phyloP scores from a whole-genome alignment of 805 yeast genomes.

The Saturnispora mendoncae region DNA sequence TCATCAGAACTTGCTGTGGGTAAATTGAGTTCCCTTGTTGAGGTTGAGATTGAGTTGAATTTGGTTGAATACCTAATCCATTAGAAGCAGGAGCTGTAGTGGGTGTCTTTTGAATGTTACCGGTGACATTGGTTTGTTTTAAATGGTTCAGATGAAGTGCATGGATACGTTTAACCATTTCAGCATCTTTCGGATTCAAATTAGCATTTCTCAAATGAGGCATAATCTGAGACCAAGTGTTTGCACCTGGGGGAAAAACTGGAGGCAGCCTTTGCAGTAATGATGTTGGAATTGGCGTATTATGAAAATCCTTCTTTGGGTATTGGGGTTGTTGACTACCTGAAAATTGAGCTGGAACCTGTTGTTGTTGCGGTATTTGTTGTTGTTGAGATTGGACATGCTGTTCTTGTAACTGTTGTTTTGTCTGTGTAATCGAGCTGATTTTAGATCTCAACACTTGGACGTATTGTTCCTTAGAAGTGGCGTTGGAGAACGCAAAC shows the following conservation, averaged over 20 bases:
- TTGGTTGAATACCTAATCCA: constrained; percentile 2
- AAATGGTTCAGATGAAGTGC: constrained; percentile 55
- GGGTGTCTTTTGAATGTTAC: constrained; percentile 4
- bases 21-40: constrained; percentile 16
- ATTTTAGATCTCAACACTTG: constrained; percentile 37
- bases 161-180: constrained; percentile 57
- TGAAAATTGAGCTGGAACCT: constrained; percentile 5
- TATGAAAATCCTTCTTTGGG: constrained; percentile 39
- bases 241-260: constrained; percentile 60
- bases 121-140: constrained; percentile 20
- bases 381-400: constrained; percentile 14
- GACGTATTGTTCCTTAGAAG: constrained; percentile 49
- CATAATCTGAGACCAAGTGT: constrained; percentile 74
- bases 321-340: constrained; percentile 11
- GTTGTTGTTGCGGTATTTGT: constrained; percentile 15
- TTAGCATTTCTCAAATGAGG: constrained; percentile 48
- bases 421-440: constrained; percentile 29
- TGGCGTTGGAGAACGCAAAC: constrained; percentile 50
- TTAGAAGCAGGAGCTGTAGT: too few relatives aligned
- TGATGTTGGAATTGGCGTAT: constrained; percentile 63
- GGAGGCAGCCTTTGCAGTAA: constrained; percentile 61
- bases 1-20: constrained; percentile 27
- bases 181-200: constrained; percentile 49
- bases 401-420: constrained; percentile 17
- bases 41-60: neutral